phyloP scores from a whole-genome alignment of 2,329 filamentous ascomycete species.

The Pseudocercospora musae region DNA sequence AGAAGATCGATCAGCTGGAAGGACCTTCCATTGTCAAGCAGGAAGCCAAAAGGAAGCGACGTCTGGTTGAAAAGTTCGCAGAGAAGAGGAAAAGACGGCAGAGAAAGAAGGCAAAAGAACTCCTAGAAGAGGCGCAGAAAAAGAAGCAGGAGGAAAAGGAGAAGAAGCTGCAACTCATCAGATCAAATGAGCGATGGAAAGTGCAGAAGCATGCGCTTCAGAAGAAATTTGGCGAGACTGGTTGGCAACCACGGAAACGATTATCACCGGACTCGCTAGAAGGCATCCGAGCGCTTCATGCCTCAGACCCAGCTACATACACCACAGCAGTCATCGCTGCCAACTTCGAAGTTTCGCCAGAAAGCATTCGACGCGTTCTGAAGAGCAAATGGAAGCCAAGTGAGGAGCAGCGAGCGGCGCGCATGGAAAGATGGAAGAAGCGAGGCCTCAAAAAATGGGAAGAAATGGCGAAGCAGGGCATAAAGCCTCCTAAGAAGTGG shows the following conservation, averaged over 20 bases:
- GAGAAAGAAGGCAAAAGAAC: not conserved
- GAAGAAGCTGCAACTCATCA: constrained; percentile 6
- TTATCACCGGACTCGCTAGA: constrained; percentile 88
- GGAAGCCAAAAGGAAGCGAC: constrained; percentile 1
- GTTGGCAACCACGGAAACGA: constrained; percentile 80
- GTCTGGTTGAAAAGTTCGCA: constrained; percentile 6
- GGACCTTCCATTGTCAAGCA: constrained; percentile 11
- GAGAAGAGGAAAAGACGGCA: constrained; percentile 10
- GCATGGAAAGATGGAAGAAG: constrained; percentile 46
- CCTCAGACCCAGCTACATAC: constrained; percentile 72
- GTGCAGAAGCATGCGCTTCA: constrained; percentile 71
- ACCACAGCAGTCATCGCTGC: constrained; percentile 69
- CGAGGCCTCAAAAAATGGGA: constrained; percentile 50
- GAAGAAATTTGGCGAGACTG: constrained; percentile 70
- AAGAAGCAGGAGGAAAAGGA: constrained; percentile 10
- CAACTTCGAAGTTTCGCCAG: constrained; percentile 81
- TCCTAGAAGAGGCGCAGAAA: not conserved
- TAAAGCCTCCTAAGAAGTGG: constrained; percentile 56
- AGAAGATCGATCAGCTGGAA: constrained; percentile 24
- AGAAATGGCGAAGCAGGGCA: constrained; percentile 48
- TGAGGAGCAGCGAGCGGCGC: constrained; percentile 44
- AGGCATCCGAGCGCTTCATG: constrained; percentile 81
- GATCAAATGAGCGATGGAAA: constrained; percentile 59
- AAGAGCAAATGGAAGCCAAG: constrained; percentile 70
- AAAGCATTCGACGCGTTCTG: constrained; percentile 83